Evolutionary conservation across 306 rosid species (phyloP).

Genomic region (Prunus mira): DNA sequence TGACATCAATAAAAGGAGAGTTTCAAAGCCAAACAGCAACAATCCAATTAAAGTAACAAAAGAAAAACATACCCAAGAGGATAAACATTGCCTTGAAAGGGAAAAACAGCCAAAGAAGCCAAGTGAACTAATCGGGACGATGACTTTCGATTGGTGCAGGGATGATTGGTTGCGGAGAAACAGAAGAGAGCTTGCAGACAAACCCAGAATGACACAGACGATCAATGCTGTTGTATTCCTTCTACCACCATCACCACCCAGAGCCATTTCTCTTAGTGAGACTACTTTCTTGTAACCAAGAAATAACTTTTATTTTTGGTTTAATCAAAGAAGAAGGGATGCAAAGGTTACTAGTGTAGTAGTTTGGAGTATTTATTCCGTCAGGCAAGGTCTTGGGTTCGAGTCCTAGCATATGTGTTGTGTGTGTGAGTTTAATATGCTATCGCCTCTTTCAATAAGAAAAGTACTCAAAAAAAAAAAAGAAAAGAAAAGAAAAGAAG

Average conservation of each 20-base stretch:
- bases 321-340: too few species aligned
- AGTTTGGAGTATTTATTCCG: too few species aligned
- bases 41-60: neutral
- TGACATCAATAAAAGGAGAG: neutral
- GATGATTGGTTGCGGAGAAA: conserved; percentile 38
- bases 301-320: too few species aligned
- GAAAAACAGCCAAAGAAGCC: conserved; percentile 37
- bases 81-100: conserved; percentile 61
- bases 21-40: neutral
- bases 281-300: too few species aligned
- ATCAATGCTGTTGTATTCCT: conserved; percentile 12
- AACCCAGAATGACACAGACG: conserved; percentile 19
- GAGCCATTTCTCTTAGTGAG: too few species aligned
- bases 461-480: too few species aligned
- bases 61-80: conserved; percentile 66
- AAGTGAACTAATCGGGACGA: neutral
- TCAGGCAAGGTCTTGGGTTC: too few species aligned
- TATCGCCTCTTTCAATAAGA: too few species aligned
- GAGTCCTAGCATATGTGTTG: too few species aligned
- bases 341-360: too few species aligned
- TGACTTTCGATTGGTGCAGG: conserved; percentile 2
- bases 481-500: too few species aligned
- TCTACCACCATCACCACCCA: conserved; percentile 6
- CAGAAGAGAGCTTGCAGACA: conserved; percentile 24
- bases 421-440: too few species aligned